Percentiles rank a stretch among this genome's conserved stretches.
Conservation (phyloP, 2,329 filamentous ascomycete species). For the Colletotrichum karsti region DNA sequence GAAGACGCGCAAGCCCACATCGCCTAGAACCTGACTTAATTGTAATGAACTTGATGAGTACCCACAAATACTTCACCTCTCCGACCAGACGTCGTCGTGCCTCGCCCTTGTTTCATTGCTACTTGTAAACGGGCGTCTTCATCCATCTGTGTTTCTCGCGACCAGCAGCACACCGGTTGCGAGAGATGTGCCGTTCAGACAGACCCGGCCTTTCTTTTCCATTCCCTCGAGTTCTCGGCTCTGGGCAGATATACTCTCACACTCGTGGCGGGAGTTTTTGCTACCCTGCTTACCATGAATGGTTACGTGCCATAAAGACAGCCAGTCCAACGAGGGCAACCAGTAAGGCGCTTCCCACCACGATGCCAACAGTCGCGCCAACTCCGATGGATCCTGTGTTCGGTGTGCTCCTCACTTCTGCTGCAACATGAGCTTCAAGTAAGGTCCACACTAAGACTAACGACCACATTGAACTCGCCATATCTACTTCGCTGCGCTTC, state of each 20-base stretch:
- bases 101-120: background rate
- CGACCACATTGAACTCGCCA: background rate
- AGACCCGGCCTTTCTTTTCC: too few species aligned
- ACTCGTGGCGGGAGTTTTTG: too few species aligned
- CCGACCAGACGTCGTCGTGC: background rate
- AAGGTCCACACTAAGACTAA: background rate
- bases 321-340: background rate
- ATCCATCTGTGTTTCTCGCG: background rate
- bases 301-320: background rate
- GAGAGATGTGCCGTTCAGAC: too few species aligned
- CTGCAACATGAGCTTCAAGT: background rate
- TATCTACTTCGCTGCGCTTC: background rate
- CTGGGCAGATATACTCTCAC: too few species aligned
- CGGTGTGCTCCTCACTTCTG: background rate
- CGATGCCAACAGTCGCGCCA: background rate
- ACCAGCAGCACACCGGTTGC: too few species aligned
- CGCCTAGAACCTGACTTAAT: background rate
- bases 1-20: constrained; percentile 6
- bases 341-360: background rate
- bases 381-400: background rate
- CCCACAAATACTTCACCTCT: background rate
- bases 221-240: too few species aligned
- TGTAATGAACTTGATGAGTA: constrained; percentile 23
- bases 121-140: background rate
- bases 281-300: background rate